A percentile compares a stretch with the other conserved stretches of the same genome.
Evolutionary conservation across 495 filamentous ascomycete species (phyloP).

Genomic region (Talaromyces borbonicus): DNA sequence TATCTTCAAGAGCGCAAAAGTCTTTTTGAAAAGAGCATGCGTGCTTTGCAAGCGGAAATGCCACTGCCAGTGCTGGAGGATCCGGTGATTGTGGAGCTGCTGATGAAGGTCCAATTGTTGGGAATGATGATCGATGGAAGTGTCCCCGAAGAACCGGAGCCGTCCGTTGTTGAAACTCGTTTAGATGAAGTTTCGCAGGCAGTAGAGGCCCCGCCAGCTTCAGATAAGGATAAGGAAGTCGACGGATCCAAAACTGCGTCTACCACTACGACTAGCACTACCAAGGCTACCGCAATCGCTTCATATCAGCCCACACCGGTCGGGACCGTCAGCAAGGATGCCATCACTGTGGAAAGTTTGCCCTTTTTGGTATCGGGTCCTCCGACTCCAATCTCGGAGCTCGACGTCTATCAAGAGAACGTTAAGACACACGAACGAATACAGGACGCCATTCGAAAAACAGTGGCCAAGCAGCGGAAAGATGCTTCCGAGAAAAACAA

Average conservation of each 20-base stretch:
- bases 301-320: conserved; percentile 13
- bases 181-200: background rate
- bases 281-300: too few species aligned
- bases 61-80: conserved; percentile 37
- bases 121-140: conserved; percentile 23
- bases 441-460: conserved; percentile 23
- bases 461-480: conserved; percentile 31
- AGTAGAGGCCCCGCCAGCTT: conserved; percentile 11
- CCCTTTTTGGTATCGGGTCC: conserved; percentile 40
- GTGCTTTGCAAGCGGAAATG: conserved; percentile 32
- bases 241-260: conserved; percentile 11
- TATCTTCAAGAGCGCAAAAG: conserved; percentile 40
- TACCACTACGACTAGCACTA: conserved; percentile 17
- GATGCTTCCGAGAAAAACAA: conserved; percentile 35
- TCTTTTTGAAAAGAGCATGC: conserved; percentile 38
- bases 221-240: conserved; percentile 16
- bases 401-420: conserved; percentile 39
- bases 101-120: conserved; percentile 37
- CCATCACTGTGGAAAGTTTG: conserved; percentile 28
- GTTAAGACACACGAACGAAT: conserved; percentile 23
- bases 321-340: conserved; percentile 9
- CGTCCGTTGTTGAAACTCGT: conserved; percentile 18
- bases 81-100: conserved; percentile 30
- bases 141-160: conserved; percentile 7
- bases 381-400: conserved; percentile 40